Evolutionary conservation across 1,284 basidiomycete genomes (phyloP), one percentile per base, ranked within the genome.

Genomic region (Austroboletus niveus): DNA sequence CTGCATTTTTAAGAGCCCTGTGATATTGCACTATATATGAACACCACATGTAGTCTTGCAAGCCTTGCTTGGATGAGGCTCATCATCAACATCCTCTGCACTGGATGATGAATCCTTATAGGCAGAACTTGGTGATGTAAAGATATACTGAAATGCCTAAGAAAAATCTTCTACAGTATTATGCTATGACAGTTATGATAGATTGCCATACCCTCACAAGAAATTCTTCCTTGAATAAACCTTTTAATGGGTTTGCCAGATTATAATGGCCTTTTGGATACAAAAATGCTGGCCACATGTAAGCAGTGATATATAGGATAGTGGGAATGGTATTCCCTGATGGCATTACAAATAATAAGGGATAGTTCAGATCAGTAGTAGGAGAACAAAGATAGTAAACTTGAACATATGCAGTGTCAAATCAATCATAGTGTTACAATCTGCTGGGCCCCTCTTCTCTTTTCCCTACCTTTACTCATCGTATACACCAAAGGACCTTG

Each of bases 361-460:
- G 24, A n/a, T 27, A 27, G 6, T 4, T 27, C 15, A n/a, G n/a
- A 38, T n/a, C n/a, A n/a, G n/a, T n/a, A n/a, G n/a, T n/a, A n/a
- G n/a, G n/a, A n/a, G n/a, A n/a, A n/a, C n/a, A n/a, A n/a, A n/a
- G 8, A 2, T 15, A 17, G 4, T 38, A 8, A 15, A 15, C 2
- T 9, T 17, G 15, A 38, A 17, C 3, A 38, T 11, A 17, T 48
- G 69, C 62, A 17, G 17, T 1, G 22, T 67, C 55, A 24, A 52
- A 40, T 65, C 68, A 71, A 34, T 70, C 43, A 27, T 57, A 59
- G 20, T 64, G n/a, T n/a, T n/a, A n/a, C n/a, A n/a, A n/a, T n/a
- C n/a, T n/a, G n/a, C n/a, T n/a, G n/a, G n/a, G n/a, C n/a, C n/a
- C n/a, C n/a, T n/a, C n/a, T n/a, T n/a, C n/a, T n/a, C n/a, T n/a